Evolutionary conservation across 2,329 filamentous ascomycete species (phyloP), one percentile per base, ranked within the genome.

Genomic region (Paraphoma chrysanthemicola): DNA sequence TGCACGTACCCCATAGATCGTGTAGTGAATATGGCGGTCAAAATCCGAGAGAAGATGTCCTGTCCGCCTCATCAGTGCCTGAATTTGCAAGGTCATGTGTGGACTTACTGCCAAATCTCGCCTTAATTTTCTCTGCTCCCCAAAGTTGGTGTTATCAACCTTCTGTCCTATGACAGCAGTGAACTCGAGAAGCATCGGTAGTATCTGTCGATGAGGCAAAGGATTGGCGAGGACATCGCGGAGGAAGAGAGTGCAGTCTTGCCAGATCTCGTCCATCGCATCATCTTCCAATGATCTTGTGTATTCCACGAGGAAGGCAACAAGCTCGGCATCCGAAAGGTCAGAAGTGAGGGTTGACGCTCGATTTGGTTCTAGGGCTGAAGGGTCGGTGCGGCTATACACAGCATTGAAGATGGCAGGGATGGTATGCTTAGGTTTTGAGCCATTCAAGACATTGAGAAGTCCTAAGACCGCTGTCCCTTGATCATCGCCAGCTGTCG

Each of bases 211-310:
- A 78, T 99, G 94, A 2, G 95, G 95, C 69, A 99, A 92, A 1
- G 95, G 96, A 70, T 99, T 99, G 23, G 90, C 88, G 29, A 99
- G 83, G 29, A 99, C 85, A 72, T 99, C 96, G 61, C 88, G 90
- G 57, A 98, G 77, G 75, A 99, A 99, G 0, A 90, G 86, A 69
- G 93, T 92, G 74, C 94, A 99, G 73, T 99, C 94, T 41, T 88
- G 85, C 95, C 95, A 99, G 47, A 99, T 97, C 77, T 99, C 95
- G 69, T 99, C 95, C 85, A 97, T 94, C 14, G 95, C 91, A 79
- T 99, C 95, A 69, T 99, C 95, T 70, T 99, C 95, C 11, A 98
- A 82, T 0, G 93, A 95, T 30, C 86, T 86, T 0, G 93, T 90
- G 75, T 99, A 99, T 60, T 95, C 91, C 7, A 97, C 91, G 44